Base-by-base conservation (phyloP, 257 asterid genomes). In the Capsicum rhomboideum region DNA sequence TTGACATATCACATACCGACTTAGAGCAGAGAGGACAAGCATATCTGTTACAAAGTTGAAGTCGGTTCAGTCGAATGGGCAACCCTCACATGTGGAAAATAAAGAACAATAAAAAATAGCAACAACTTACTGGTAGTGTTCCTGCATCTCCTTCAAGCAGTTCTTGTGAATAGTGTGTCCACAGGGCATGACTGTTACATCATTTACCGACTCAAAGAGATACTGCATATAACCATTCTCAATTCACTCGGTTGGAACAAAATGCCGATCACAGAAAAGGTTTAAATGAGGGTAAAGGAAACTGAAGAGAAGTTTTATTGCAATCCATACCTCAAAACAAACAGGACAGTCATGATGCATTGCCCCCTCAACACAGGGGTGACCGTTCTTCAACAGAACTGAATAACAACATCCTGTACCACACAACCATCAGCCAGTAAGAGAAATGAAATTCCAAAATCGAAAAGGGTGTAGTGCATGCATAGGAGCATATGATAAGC, bases 331-430 rank as follows among this genome's bases (percentile, higher is more conserved):
- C 97, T 95, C 98, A 83, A 91, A 93, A 87, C 98, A 95, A 84
- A 95, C 91, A 23, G 98, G 98, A 82, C 98, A 95, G 84, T 93
- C 98, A 72, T 95, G 98, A 84, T 95, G 98, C 98, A 95, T 93
- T 63, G 98, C 98, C 14, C 98, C 92, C 91, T 95, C 98, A 52
- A 95, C 88, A 46, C 98, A 94, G 3, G 97, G 94, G 82, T 93
- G 98, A 78, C 92, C 84, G 84, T 90, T 79, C 87, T 89, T 91
- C 67, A 93, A 23, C 68, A 84, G 80, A 4, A 83, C 81, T 4
- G 99, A 92, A 84, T 90, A 84, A 49, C 92, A 90, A 49, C 92
- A 90, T 86, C 91, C 91, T 90, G 71, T 21, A 75, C 66, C 80
- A 79, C 31, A 84, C 83, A 82, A 28, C 77, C 81, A 75, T 46